Base-by-base conservation (phyloP, 192 early-diverging fungal species). In the Globomyces pollinis-pini region DNA sequence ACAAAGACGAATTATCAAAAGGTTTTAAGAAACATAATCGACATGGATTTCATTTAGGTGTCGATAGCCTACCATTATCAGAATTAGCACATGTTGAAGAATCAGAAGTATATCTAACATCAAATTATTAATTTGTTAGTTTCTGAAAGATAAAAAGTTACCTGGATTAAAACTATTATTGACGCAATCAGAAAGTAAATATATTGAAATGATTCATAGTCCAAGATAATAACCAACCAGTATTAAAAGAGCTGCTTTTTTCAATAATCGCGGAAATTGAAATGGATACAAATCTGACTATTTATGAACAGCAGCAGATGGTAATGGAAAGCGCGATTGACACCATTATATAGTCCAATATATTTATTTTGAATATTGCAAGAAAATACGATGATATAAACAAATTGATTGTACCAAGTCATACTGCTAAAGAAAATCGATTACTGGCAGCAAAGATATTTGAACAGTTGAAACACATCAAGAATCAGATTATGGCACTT, bases 341-440 rank as follows among this genome's bases (percentile, higher is more conserved):
- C 23, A 36, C 11, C 3, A 28, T 21, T 12, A 21, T 26, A 28
- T 47, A 47, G 44, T 55, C 60, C 21, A 71, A 77, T 44, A 66
- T 63, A 32, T 77, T 77, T 28, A 77, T 77, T 26, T 52, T 63
- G 12, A 70, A 77, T 35, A 50, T 77, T 12, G 70, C 75, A 12
- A 57, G 60, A 20, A 53, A 68, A 8, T 73, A 68, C 49, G 65
- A 77, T 58, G 60, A 67, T 34, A 67, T 71, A 2, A 18, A 64
- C 9, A 56, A 73, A 33, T 23, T 73, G 1, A 47, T 66, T 2
- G 26, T 60, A 23, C 42, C 71, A 18, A 20, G 33, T 7, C 34
- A 63, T 18, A 47, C 61, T 3, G 58, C 67, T 2, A 9, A 44
- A 8, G 54, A 74, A 36, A 72, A 74, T 60, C 32, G 72, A 8